Evolutionary conservation across 2,329 filamentous ascomycete species (phyloP).

Genomic region (Colletotrichum viniferum): DNA sequence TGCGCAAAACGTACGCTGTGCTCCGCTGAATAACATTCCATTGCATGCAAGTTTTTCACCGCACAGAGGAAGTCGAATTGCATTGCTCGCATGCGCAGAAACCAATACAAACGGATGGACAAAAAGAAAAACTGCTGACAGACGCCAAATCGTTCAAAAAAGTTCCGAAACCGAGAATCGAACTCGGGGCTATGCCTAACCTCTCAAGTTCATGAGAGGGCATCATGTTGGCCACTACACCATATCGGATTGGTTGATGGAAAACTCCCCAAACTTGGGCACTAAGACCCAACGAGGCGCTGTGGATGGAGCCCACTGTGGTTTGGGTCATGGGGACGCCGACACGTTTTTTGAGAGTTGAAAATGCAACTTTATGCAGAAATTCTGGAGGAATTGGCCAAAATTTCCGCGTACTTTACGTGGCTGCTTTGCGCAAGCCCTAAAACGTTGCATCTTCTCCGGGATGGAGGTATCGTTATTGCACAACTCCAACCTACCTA

Average conservation of each 20-base stretch:
- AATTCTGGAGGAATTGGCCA: rapidly evolving
- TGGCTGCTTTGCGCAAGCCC: neutral
- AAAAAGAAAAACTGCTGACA: too few relatives aligned
- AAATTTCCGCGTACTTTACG: rapidly evolving
- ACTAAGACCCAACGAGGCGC: rapidly evolving
- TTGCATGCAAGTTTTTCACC: neutral
- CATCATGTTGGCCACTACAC: conserved; percentile 20
- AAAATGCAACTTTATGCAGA: neutral
- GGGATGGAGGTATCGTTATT: neutral
- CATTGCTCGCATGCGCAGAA: neutral
- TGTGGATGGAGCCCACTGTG: neutral
- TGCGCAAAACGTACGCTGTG: neutral
- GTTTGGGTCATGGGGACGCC: neutral
- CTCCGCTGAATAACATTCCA: neutral
- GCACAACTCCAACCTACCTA: neutral
- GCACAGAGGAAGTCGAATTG: neutral
- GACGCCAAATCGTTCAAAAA: too few relatives aligned
- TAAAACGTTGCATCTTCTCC: rapidly evolving
- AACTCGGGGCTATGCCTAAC: conserved; percentile 11
- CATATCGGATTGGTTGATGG: neutral
- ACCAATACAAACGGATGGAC: neutral
- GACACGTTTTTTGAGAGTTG: neutral
- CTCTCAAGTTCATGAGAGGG: neutral
- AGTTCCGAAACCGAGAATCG: conserved; percentile 16
- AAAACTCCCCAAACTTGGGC: rapidly evolving